A percentile compares a stretch with the other conserved stretches of the same genome.
Conservation (phyloP, 331 rosid genomes). For the Pyracantha coccinea region DNA sequence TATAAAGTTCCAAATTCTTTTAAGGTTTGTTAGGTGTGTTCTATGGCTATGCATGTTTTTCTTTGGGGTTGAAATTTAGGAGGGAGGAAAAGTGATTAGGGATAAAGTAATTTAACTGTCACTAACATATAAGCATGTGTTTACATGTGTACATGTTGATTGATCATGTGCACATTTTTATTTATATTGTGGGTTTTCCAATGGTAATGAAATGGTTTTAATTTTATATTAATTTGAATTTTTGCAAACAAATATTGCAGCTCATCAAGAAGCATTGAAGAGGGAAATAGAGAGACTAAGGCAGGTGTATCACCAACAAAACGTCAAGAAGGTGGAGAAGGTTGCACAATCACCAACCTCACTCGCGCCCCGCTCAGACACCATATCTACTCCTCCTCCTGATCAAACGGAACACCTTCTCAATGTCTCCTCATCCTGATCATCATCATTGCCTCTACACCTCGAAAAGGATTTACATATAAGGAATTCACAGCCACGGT, state of each 20-base stretch:
- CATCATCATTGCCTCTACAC: neutral
- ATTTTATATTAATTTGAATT: neutral
- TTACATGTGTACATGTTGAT: slow-evolving; percentile 28
- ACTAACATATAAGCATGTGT: slow-evolving; percentile 13
- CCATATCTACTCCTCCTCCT: slow-evolving; percentile 12
- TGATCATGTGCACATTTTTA: slow-evolving; percentile 10
- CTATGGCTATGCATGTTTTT: neutral
- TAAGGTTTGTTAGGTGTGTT: neutral
- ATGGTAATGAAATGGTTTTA: neutral
- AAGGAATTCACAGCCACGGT: too few relatives aligned
- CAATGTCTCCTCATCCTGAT: slow-evolving; percentile 30
- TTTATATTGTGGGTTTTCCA: neutral
- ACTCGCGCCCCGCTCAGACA: slow-evolving; percentile 1
- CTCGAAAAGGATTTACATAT: too few relatives aligned
- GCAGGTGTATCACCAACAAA: slow-evolving; percentile 81
- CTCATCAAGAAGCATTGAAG: slow-evolving; percentile 97
- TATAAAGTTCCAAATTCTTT: neutral
- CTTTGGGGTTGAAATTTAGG: neutral
- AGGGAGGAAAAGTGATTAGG: slow-evolving; percentile 2
- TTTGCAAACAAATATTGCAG: slow-evolving; percentile 31
- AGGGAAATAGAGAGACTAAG: slow-evolving; percentile 94
- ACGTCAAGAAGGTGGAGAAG: slow-evolving; percentile 64
- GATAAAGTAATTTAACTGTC: slow-evolving; percentile 7
- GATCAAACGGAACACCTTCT: slow-evolving; percentile 46
- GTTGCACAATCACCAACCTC: slow-evolving; percentile 33